Base-by-base conservation (phyloP, 345 rosid genomes). In the Laguncularia racemosa region DNA sequence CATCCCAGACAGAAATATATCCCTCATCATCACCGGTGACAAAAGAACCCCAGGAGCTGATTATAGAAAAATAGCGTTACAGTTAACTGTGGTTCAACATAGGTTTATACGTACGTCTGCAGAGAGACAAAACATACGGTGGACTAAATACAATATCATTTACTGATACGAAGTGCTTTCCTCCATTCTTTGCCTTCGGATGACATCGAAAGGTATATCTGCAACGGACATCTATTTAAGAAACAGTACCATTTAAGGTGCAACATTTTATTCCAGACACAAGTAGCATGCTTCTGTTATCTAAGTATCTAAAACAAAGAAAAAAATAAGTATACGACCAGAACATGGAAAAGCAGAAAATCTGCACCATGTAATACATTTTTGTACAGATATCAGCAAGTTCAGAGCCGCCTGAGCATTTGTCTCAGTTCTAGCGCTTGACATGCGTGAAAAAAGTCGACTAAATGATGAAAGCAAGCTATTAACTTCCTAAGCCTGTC, bases 11-110 rank as follows among this genome's bases (percentile, higher is more conserved):
- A 20, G 57, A 71, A 21, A 85, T 76, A 44, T 79, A 73, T 18
- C 98, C 98, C 58, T 84, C 85, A 52, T 74, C 80, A 66, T 91
- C 96, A 14, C 96, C 95, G 16, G 95, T 85, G 46, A 81, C 72
- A 70, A 91, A 84, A 64, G 77, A 57, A 60, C 84, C 88, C 55
- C 64, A 56, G 43, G 61, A 63, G 64, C 98, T 84, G 66, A 33
- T 33, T 33, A 1, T 23, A 23, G 40, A 33, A 9, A 33, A 61
- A 68, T 46, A 11, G 59, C 65, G 65, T 71, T 40, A 45, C 60
- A 28, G 48, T 14, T 13, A 33, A 57, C 54, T 71, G 44, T 16
- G 18, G 64, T 57, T 51, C 63, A 49, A 49, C 44, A 44, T 12
- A 50, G 60, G 18, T 44, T 40, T 62, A 18, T 26, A 23, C 19